A percentile compares a stretch with the other conserved stretches of the same genome.
Conservation (phyloP, 148 eudicot species). For the Cornus controversa region DNA sequence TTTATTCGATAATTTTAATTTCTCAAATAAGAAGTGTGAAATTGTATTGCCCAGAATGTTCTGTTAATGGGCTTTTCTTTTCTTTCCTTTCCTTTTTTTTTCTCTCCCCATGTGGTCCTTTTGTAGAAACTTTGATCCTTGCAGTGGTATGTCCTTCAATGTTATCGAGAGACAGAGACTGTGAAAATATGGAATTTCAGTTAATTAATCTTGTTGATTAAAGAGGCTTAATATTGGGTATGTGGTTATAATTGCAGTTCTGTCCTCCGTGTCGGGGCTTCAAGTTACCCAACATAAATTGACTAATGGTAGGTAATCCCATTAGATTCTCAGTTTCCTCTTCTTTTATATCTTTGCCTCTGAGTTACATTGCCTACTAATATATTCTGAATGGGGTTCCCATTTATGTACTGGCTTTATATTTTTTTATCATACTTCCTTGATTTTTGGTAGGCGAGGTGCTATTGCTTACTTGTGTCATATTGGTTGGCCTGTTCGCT, state of each 20-base stretch:
- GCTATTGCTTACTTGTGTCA: slow-evolving; percentile 60
- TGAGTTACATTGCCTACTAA: not conserved
- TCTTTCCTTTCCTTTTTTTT: not conserved
- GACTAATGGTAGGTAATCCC: slow-evolving; percentile 49
- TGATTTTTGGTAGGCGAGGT: slow-evolving; percentile 48
- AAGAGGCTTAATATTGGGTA: slow-evolving; percentile 2
- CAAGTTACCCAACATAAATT: slow-evolving; percentile 40
- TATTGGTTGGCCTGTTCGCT: slow-evolving; percentile 90
- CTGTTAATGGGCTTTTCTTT: too few species aligned
- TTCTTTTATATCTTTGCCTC: not conserved
- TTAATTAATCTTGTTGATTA: not conserved
- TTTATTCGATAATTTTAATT: not conserved
- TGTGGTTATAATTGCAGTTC: slow-evolving; percentile 52
- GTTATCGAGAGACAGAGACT: not conserved
- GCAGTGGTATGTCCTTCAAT: not conserved
- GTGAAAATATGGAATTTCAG: slow-evolving; percentile 1
- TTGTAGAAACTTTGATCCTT: not conserved
- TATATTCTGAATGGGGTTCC: not conserved
- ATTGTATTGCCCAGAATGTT: too few species aligned
- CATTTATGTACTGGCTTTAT: not conserved
- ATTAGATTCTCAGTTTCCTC: not conserved
- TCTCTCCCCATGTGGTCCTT: not conserved
- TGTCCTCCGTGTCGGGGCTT: slow-evolving; percentile 92
- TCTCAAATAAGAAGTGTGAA: not conserved
- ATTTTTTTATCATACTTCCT: slow-evolving; percentile 10